Base-by-base conservation (phyloP, 2,329 filamentous ascomycete genomes). In the Exophiala calicioides region DNA sequence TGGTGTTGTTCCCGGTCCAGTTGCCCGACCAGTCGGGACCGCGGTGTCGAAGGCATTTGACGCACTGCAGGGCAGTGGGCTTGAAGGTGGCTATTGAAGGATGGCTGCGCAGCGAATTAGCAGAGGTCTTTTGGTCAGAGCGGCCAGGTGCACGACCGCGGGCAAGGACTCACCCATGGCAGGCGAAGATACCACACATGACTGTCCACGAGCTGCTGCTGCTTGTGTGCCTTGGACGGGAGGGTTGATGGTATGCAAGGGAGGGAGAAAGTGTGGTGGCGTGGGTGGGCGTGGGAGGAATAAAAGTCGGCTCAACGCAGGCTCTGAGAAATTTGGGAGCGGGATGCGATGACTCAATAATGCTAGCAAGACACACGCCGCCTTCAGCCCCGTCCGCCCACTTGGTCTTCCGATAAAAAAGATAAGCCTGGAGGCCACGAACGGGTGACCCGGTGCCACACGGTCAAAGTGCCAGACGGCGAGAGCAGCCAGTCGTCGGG, bases 21-120 rank as follows among this genome's bases (percentile, higher is more conserved):
- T 85, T 97, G 70, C 93, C 93, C 67, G 90, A 95, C 93, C 93
- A 98, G 77, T 98, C 93, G 64, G 93, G 93, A 62, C 93, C 93
- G 71, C 93, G 85, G 74, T 98, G 93, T 63, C 94, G 90, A 66
- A 96, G 81, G 67, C 89, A 94, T 68, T 61, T 59, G 56, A 63
- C 58, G 50, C 47, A 56, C 58, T 58, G 75, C 74, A 68, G 55
- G 4, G 57, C 57, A 48, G 59, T 43, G 44, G 41, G 32, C 41
- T 55, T 59, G 49, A 58, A 56, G 66, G 71, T 68, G 47, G 44
- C 44, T 51, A 65, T 46, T 60, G 53, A 36, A 16, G 52, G 47
- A 52, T 38, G 20, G 21, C 47, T 50, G 58, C 63, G 60, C 66
- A 20, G 5, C 36, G 27, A 26, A 33, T 47, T 23, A 46, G 45